These are phyloP conservation scores for Neoboletus brunneissimus DNA, from an alignment of 768 basidiomycete species.

Conservation along the genomic window DNA sequence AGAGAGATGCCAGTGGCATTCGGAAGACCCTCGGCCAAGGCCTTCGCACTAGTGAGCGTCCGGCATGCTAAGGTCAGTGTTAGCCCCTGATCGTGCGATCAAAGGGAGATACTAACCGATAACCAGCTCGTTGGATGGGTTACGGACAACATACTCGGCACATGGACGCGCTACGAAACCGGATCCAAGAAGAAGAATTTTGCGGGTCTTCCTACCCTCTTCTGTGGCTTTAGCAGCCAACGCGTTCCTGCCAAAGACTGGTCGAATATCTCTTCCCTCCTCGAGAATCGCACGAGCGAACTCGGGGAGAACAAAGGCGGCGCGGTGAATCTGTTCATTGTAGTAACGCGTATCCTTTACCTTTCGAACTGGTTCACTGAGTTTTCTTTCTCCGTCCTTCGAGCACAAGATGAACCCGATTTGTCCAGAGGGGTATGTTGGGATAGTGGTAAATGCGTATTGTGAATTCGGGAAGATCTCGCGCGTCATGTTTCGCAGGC, in stretches of 20 bases:
- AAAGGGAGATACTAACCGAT: conserved; percentile 54
- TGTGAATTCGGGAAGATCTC: conserved; percentile 76
- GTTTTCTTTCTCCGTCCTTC: conserved; percentile 65
- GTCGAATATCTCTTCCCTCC: conserved; percentile 67
- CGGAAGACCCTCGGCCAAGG: conserved; percentile 64
- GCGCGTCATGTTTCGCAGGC: conserved; percentile 66
- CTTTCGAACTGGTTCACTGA: conserved; percentile 70
- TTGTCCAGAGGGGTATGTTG: conserved; percentile 97
- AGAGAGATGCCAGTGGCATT: conserved; percentile 73
- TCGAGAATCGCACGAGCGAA: conserved; percentile 76
- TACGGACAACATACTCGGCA: conserved; percentile 87
- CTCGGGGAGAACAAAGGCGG: conserved; percentile 91
- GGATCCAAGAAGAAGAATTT: conserved; percentile 86
- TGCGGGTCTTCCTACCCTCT: conserved; percentile 51
- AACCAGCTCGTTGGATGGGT: conserved; percentile 78
- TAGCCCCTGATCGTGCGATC: neutral
- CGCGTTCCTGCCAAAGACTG: conserved; percentile 69
- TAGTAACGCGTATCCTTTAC: conserved; percentile 80
- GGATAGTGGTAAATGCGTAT: conserved; percentile 95
- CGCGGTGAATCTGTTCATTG: conserved; percentile 72
- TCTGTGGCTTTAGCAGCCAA: conserved; percentile 41
- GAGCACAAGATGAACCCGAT: conserved; percentile 93
- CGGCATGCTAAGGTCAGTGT: conserved; percentile 64
- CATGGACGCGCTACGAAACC: conserved; percentile 97
- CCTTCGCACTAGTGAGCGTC: conserved; percentile 73